These are phyloP conservation scores for Suhomyces anneliseae DNA, from an alignment of 1,139 yeast species.

Conservation along the genomic window DNA sequence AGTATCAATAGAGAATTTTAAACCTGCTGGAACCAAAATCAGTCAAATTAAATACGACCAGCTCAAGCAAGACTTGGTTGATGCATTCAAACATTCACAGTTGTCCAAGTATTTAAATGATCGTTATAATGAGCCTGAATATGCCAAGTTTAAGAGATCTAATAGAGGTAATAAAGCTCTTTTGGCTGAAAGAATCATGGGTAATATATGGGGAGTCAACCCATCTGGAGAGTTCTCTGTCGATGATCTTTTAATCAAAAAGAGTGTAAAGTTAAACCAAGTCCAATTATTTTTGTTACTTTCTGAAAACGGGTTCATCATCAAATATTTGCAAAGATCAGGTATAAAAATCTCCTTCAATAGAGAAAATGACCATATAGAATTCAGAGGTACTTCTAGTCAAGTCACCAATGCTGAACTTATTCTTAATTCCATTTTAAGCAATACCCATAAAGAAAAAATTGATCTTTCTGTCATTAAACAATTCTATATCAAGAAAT, in stretches of 20 bases:
- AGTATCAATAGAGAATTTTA: constrained; percentile 13
- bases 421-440: constrained; percentile 33
- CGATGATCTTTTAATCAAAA: constrained; percentile 41
- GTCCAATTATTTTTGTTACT: constrained; percentile 52
- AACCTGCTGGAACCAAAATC: constrained; percentile 10
- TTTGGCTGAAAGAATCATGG: constrained; percentile 26
- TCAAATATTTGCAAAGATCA: constrained; percentile 51
- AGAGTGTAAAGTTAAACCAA: constrained; percentile 37
- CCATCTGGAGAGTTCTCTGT: constrained; percentile 29
- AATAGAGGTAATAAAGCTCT: constrained; percentile 13
- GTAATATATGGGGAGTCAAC: constrained; percentile 41
- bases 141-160: constrained; percentile 15
- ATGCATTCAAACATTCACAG: constrained; percentile 16
- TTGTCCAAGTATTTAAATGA: constrained; percentile 12
- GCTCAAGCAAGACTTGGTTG: constrained; percentile 14
- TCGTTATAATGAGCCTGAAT: constrained; percentile 10
- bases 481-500: constrained; percentile 25
- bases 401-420: constrained; percentile 38
- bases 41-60: constrained; percentile 12
- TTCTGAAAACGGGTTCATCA: constrained; percentile 45
- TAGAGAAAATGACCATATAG: constrained; percentile 18
- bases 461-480: constrained; percentile 32
- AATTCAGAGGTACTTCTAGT: constrained; percentile 32
- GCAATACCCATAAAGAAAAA: constrained; percentile 32
- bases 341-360: constrained; percentile 55